Conservation (phyloP, 345 rosid genomes). For the Eucalyptus sideroxylon region DNA sequence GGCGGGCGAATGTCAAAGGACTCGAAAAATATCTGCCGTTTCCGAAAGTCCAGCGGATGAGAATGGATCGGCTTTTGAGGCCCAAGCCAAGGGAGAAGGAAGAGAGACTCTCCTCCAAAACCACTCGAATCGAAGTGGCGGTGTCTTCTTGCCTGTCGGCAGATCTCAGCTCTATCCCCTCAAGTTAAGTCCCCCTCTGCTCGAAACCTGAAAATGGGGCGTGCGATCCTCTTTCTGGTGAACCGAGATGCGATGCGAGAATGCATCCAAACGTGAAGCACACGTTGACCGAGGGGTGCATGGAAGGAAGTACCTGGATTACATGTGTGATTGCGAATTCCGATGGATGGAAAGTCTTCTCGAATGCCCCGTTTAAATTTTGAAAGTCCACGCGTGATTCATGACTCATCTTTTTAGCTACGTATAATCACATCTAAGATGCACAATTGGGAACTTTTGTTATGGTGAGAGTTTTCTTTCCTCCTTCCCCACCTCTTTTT, state of each 20-base stretch:
- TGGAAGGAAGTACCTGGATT: background rate
- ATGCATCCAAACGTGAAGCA: background rate
- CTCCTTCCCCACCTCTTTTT: background rate
- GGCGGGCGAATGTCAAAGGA: background rate
- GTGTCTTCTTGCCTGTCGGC: background rate
- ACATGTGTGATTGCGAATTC: background rate
- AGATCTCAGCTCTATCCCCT: background rate
- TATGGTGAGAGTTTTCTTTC: background rate
- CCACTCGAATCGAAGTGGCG: background rate
- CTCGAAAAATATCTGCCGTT: background rate
- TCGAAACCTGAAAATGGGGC: background rate
- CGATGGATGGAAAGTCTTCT: background rate
- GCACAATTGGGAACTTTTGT: background rate
- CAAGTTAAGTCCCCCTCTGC: background rate
- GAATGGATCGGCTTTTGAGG: background rate
- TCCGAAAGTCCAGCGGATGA: background rate
- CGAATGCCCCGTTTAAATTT: background rate
- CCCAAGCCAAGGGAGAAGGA: background rate
- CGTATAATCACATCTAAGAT: background rate
- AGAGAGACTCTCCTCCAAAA: background rate
- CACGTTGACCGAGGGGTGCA: background rate
- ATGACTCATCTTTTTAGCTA: background rate
- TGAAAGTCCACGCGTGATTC: background rate
- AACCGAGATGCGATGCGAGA: background rate
- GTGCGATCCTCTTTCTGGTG: background rate